These are phyloP conservation scores for Hericium rajendrae DNA, from an alignment of 768 basidiomycete species.

Conservation along the genomic window DNA sequence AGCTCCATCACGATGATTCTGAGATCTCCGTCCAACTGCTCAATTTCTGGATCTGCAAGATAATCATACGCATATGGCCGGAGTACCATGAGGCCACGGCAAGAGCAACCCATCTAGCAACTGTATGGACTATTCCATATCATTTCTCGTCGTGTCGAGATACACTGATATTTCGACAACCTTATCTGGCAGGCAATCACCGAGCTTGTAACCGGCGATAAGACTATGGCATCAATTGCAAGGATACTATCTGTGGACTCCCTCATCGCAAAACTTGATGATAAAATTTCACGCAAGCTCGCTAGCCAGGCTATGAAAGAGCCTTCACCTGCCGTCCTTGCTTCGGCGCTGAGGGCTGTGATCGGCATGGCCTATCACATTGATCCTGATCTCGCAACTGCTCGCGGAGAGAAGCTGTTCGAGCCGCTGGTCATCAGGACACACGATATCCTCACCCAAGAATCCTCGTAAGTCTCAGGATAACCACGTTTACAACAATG, in stretches of 20 bases:
- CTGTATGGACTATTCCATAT: neutral
- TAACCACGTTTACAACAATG: neutral
- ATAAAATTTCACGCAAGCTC: neutral
- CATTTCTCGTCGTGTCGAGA: too few relatives aligned
- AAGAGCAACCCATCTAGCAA: neutral
- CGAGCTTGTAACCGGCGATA: neutral
- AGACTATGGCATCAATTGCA: neutral
- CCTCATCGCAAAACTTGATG: neutral
- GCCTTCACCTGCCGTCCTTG: neutral
- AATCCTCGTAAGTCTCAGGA: neutral
- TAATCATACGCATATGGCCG: slow-evolving; percentile 16
- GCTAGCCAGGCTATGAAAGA: neutral
- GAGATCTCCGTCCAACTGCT: slow-evolving; percentile 23
- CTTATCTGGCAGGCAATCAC: neutral
- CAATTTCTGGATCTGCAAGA: slow-evolving; percentile 23
- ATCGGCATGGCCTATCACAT: neutral
- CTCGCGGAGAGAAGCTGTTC: neutral
- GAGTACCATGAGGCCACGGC: slow-evolving; percentile 15
- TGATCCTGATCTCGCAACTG: neutral
- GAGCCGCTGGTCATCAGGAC: neutral
- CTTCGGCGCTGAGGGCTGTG: neutral
- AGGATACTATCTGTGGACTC: neutral
- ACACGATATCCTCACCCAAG: neutral
- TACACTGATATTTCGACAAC: neutral
- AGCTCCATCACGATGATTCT: neutral